Base-by-base conservation (phyloP, 2,329 filamentous ascomycete species). In the Arthrobotrys sphaeroides region DNA sequence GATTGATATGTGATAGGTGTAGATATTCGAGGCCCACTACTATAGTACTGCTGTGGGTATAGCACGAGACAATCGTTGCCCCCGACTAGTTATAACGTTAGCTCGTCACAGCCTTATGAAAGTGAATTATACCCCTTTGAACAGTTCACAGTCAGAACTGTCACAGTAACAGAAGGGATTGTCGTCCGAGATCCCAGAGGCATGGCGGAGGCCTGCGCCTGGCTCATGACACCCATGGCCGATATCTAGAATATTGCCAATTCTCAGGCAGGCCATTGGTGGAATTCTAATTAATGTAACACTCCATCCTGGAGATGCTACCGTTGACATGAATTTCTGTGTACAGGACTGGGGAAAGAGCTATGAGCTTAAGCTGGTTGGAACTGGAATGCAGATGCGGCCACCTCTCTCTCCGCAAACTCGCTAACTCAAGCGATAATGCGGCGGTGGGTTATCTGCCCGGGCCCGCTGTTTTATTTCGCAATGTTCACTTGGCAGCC, bases 371-470 rank as follows among this genome's bases (percentile, higher is more conserved):
- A 47, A 24, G 16, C 24, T 67, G 38, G 26, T 69, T 69, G 57
- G 57, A 62, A 59, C 60, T 40, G 49, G 59, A 65, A 65, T 42
- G 68, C 33, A 73, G 22, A 59, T 67, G 64, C 72, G 64, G 64
- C 57, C 24, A n/a, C n/a, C n/a, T n/a, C n/a, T 16, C 45, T 28
- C 70, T 68, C 62, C 70, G 28, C 62, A 67, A 31, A 60, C 42
- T 75, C 72, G 72, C 72, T 75, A 75, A 68, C 12, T 38, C 55
- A 69, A 69, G 55, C 72, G 72, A 75, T 69, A 69, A 69, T 57
- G 57, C 53, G 64, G 72, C 72, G 57, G 55, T 42, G 55, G 12
- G 51, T 16, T 38, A 38, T 16, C 57, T 45, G 45, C 64, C 47
- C 40, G 57, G 62, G 55, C 57, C 72, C 47, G 36, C 24, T 40